Evolutionary conservation across 2,329 filamentous ascomycete genomes (phyloP).

Genomic region (Aurifilum marmelostoma): DNA sequence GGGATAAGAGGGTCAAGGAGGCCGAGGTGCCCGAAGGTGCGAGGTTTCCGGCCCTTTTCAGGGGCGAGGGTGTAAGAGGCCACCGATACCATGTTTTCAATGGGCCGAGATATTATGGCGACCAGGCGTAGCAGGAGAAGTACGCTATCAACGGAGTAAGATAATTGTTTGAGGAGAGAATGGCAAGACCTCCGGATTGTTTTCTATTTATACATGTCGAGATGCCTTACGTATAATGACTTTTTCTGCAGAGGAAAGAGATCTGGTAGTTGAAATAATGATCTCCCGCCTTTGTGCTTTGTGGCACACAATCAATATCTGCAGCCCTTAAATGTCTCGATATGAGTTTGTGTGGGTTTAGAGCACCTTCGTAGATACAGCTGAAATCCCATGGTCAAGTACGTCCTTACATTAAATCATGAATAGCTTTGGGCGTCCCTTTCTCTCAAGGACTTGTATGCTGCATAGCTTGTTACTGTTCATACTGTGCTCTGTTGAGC

Average conservation of each 20-base stretch:
- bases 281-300: background rate
- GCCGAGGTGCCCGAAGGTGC: slow-evolving; percentile 74
- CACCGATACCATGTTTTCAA: slow-evolving; percentile 96
- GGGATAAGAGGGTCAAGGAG: slow-evolving; percentile 66
- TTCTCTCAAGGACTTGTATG: too few species aligned
- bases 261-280: background rate
- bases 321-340: background rate
- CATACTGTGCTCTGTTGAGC: too few species aligned
- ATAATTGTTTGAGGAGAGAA: background rate
- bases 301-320: background rate
- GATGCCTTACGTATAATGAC: slow-evolving; percentile 7
- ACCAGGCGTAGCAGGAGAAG: background rate
- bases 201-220: slow-evolving; percentile 6
- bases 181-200: background rate
- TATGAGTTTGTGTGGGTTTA: background rate
- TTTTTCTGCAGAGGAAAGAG: background rate
- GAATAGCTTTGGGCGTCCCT: too few species aligned
- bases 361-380: too few species aligned
- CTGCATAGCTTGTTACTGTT: too few species aligned
- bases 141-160: background rate
- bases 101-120: slow-evolving; percentile 73
- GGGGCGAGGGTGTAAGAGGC: slow-evolving; percentile 81
- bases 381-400: too few species aligned
- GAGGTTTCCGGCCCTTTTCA: slow-evolving; percentile 84
- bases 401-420: too few species aligned